Evolutionary conservation across 176 grass and related monocot species (phyloP).

Genomic region (Ananas comosus): DNA sequence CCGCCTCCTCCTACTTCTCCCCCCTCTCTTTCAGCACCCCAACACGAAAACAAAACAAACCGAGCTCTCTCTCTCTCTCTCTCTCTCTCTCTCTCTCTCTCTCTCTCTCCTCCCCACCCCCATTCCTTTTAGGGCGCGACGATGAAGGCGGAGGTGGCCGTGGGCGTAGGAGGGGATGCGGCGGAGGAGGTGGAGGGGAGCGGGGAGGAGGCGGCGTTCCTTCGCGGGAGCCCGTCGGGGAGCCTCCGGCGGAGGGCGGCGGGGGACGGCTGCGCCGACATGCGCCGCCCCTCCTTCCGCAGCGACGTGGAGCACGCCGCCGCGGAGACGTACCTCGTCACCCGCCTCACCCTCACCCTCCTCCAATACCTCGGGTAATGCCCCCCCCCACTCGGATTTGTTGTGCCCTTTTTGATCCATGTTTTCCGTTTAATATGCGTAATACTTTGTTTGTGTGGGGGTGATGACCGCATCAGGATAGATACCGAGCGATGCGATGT

Average conservation of each 20-base stretch:
- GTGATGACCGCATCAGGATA: too few relatives aligned
- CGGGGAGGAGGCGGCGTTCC: not conserved
- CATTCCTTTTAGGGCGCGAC: not conserved
- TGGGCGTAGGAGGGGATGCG: not conserved
- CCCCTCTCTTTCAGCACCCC: too few relatives aligned
- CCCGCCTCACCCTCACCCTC: constrained; percentile 60
- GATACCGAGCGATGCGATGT: too few relatives aligned
- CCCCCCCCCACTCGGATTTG: not conserved
- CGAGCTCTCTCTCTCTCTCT: not conserved
- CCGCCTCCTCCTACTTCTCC: not conserved
- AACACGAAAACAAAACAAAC: too few relatives aligned
- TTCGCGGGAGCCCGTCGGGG: constrained; percentile 10
- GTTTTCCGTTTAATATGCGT: not conserved
- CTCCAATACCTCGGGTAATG: constrained; percentile 84
- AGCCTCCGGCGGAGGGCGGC: not conserved
- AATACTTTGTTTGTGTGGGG: too few relatives aligned
- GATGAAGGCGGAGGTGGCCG: constrained; percentile 5
- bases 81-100: not conserved
- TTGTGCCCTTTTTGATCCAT: not conserved
- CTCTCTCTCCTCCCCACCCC: not conserved
- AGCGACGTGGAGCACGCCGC: constrained; percentile 57
- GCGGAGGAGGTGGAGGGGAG: not conserved
- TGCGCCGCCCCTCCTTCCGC: constrained; percentile 50
- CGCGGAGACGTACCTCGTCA: constrained; percentile 82
- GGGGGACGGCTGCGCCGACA: not conserved